Evolutionary conservation across 257 asterid genomes (phyloP), one percentile per base, ranked within the genome.

Genomic region (Fraxinus excelsior): DNA sequence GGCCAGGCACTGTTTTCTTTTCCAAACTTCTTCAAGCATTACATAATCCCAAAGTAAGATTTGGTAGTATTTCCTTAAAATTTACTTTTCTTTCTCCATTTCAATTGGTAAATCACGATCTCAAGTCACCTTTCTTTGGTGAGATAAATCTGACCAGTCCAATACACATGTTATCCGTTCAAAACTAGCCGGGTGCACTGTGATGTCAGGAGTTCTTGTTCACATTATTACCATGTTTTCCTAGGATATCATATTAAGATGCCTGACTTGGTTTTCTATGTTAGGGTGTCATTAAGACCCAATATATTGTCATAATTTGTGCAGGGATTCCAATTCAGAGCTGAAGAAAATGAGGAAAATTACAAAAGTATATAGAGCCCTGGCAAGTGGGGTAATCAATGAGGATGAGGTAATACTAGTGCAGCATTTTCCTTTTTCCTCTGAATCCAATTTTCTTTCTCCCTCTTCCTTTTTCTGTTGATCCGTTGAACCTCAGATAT

Each of bases 281-380:
- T n/a, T 56, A 18, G 7, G 66, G 23, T 37, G 46, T 74, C 73
- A 18, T 25, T 79, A 73, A 76, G 58, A 79, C 78, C 64, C 67
- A 60, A 67, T 70, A 64, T 76, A 25, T 79, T 62, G 56, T 58
- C 67, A 44, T 73, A 7, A 62, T 35, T 53, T 75, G 42, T 60
- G 68, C 84, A 90, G 99, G 77, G 71, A 42, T 78, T 86, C 66
- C 69, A 87, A 82, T 79, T 72, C 80, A 37, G 84, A 78, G 76
- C 78, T 80, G 80, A 84, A 80, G 65, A 77, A 77, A 70, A 78
- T 71, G 13, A 90, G 97, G 85, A 95, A 87, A 76, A 93, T 93
- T 78, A 87, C 85, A 67, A 95, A 95, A 85, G 62, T 90, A 69
- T 95, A 93, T 82, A 93, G 97, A 78, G 97, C 99, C 66, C 86